Evolutionary conservation across 2,329 filamentous ascomycete species (phyloP).

Genomic region (Trichophyton simii): DNA sequence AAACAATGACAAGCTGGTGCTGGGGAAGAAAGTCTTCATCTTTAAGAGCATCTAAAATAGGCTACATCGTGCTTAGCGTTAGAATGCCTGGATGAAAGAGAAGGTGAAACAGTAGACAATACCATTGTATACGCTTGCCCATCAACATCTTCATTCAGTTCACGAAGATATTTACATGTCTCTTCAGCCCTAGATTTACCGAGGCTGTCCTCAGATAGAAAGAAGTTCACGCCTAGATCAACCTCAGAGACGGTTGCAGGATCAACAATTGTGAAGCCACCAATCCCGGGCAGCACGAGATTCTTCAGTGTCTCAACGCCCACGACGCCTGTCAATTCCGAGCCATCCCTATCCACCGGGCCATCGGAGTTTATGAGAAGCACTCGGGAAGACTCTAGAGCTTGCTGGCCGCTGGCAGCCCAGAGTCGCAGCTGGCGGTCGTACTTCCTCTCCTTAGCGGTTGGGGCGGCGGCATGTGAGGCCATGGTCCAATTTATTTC

Average conservation of each 20-base stretch:
- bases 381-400: conserved; percentile 83
- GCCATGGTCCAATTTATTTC: conserved; percentile 7
- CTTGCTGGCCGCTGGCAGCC: conserved; percentile 83
- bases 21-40: conserved; percentile 29
- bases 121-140: conserved; percentile 56
- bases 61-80: conserved; percentile 16
- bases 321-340: conserved; percentile 60
- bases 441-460: conserved; percentile 63
- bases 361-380: conserved; percentile 65
- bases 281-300: conserved; percentile 85
- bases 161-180: conserved; percentile 62
- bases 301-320: conserved; percentile 93
- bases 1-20: conserved; percentile 50
- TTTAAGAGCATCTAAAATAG: conserved; percentile 28
- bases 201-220: conserved; percentile 66
- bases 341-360: conserved; percentile 23
- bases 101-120: conserved; percentile 10
- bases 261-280: conserved; percentile 83
- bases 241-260: conserved; percentile 61
- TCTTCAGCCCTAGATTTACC: conserved; percentile 68
- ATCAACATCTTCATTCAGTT: conserved; percentile 85
- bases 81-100: background rate
- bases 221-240: conserved; percentile 94
- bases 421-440: conserved; percentile 90
- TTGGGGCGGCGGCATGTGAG: conserved; percentile 33